phyloP scores from a whole-genome alignment of 768 basidiomycete genomes.

The Thelephora aurantiotincta region DNA sequence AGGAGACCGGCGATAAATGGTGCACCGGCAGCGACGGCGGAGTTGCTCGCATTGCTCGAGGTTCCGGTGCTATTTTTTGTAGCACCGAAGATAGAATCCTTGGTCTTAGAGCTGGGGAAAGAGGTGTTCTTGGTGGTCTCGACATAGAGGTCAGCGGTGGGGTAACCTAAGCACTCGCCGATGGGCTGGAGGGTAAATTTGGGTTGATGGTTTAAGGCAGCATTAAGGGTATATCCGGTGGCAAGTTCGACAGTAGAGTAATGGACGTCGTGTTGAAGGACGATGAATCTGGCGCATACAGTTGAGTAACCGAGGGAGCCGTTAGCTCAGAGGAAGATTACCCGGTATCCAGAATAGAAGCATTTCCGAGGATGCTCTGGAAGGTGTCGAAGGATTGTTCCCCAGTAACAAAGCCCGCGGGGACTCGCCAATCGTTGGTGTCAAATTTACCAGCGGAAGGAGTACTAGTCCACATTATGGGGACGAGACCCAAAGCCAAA shows the following conservation, averaged over 20 bases:
- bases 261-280: constrained; percentile 79
- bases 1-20: no score
- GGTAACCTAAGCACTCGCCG: constrained; percentile 58
- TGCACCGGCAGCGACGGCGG: no score
- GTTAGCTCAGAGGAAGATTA: constrained; percentile 13
- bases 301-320: constrained; percentile 12
- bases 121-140: constrained; percentile 67
- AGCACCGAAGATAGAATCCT: neutral
- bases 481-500: constrained; percentile 81
- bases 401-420: constrained; percentile 60
- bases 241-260: constrained; percentile 83
- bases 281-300: constrained; percentile 49
- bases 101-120: constrained; percentile 32
- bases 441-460: constrained; percentile 45
- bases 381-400: constrained; percentile 54
- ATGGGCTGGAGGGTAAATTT: constrained; percentile 59
- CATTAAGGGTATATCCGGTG: constrained; percentile 70
- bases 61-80: no score
- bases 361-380: constrained; percentile 58
- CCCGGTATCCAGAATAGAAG: constrained; percentile 47
- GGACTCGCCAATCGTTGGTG: constrained; percentile 82
- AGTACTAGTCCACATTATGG: constrained; percentile 79
- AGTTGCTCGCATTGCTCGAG: no score
- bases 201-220: constrained; percentile 54
- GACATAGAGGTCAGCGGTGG: constrained; percentile 57